phyloP scores from a whole-genome alignment of 495 filamentous ascomycete species.

The Trichoderma gamsii region DNA sequence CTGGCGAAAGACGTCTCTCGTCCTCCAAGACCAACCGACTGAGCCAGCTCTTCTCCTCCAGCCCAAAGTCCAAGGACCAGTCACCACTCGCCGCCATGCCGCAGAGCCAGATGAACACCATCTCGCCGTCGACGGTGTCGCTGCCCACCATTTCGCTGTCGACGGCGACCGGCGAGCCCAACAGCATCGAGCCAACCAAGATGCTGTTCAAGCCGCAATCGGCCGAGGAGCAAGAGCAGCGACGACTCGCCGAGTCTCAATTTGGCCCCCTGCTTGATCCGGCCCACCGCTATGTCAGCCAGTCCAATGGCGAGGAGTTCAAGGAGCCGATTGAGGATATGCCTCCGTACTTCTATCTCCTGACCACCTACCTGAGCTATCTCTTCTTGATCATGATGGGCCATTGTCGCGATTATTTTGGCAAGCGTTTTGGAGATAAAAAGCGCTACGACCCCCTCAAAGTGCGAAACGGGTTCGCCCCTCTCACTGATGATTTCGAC shows the following conservation, averaged over 20 bases:
- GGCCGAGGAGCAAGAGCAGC: slow-evolving; percentile 69
- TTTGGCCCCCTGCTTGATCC: slow-evolving; percentile 80
- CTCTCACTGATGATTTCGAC: slow-evolving; percentile 97
- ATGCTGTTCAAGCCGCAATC: slow-evolving; percentile 89
- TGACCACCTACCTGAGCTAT: slow-evolving; percentile 97
- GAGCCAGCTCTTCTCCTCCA: slow-evolving; percentile 59
- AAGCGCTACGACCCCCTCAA: slow-evolving; percentile 78
- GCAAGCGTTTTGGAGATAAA: slow-evolving; percentile 80
- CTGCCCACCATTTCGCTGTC: slow-evolving; percentile 91
- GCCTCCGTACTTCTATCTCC: slow-evolving; percentile 90
- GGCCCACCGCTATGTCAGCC: slow-evolving; percentile 80
- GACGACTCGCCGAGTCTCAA: slow-evolving; percentile 77
- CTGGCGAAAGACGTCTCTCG: slow-evolving; percentile 47
- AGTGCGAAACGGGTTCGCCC: slow-evolving; percentile 80
- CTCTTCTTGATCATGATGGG: slow-evolving; percentile 92
- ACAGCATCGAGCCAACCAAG: slow-evolving; percentile 71
- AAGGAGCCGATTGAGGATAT: slow-evolving; percentile 86
- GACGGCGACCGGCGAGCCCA: slow-evolving; percentile 69
- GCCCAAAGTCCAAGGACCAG: slow-evolving; percentile 60
- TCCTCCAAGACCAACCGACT: slow-evolving; percentile 52
- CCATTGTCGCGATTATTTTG: slow-evolving; percentile 94
- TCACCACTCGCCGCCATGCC: slow-evolving; percentile 46
- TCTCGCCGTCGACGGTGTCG: slow-evolving; percentile 55
- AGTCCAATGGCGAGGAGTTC: slow-evolving; percentile 70
- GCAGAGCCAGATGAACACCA: slow-evolving; percentile 29